A percentile compares a stretch with the other conserved stretches of the same genome.
These are phyloP conservation scores for Hypoxylon cercidicola DNA, from an alignment of 495 filamentous ascomycete genomes.

Conservation along the genomic window DNA sequence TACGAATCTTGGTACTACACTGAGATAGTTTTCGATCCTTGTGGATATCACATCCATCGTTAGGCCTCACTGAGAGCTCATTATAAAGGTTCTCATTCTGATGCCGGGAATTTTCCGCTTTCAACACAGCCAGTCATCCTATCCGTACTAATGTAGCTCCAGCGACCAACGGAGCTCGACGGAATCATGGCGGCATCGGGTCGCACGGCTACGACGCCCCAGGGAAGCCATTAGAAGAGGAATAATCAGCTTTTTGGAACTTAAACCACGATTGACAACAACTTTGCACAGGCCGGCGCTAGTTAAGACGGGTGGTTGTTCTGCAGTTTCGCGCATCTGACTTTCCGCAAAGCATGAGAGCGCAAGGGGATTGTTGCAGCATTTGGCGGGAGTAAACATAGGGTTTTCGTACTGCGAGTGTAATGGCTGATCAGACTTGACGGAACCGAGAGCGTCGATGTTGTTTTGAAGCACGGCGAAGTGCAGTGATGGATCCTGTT, in stretches of 20 bases:
- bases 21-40: conserved; percentile 22
- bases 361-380: conserved; percentile 26
- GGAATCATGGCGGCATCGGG: conserved; percentile 10
- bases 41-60: conserved; percentile 23
- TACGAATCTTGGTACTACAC: conserved; percentile 12
- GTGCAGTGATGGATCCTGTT: conserved; percentile 20
- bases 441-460: conserved; percentile 17
- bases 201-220: conserved; percentile 20
- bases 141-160: conserved; percentile 7
- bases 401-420: conserved; percentile 29
- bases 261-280: conserved; percentile 32
- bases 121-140: conserved; percentile 4
- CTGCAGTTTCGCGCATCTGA: conserved; percentile 40
- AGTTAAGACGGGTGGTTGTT: conserved; percentile 42
- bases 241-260: conserved; percentile 34
- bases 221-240: conserved; percentile 21
- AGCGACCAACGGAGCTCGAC: conserved; percentile 16
- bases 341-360: conserved; percentile 42
- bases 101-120: conserved; percentile 5
- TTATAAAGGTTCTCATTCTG: conserved; percentile 2
- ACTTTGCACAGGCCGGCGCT: conserved; percentile 42
- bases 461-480: conserved; percentile 17
- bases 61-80: conserved; percentile 4
- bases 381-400: conserved; percentile 37
- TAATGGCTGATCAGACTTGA: conserved; percentile 36